Evolutionary conservation across 108 stramenopile species (phyloP).

Genomic region (Schizochytrium sp.): DNA sequence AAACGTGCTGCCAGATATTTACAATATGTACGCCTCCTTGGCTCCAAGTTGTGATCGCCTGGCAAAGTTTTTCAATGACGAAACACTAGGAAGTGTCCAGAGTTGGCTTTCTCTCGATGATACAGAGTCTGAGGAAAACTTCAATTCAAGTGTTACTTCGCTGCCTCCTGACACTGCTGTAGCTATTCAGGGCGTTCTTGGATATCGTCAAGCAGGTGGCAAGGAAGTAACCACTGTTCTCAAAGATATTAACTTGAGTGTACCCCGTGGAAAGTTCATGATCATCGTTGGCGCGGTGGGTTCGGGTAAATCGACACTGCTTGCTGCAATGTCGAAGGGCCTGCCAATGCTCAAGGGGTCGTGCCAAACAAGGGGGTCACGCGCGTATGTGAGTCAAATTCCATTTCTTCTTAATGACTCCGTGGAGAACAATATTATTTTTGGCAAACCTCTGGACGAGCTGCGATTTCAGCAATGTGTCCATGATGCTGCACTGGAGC

Average conservation of each 20-base stretch:
- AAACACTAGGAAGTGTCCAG: not conserved
- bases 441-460: conserved; percentile 72
- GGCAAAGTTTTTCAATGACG: not conserved
- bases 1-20: conserved; percentile 39
- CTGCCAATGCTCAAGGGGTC: not conserved
- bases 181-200: not conserved
- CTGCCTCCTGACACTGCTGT: not conserved
- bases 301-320: not conserved
- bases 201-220: not conserved
- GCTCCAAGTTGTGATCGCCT: conserved; percentile 54
- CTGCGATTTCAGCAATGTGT: conserved; percentile 64
- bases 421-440: conserved; percentile 69
- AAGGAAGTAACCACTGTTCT: not conserved
- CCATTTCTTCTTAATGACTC: conserved; percentile 63
- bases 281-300: not conserved
- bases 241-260: not conserved
- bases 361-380: not conserved
- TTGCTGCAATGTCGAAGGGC: not conserved
- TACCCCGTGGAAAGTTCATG: not conserved
- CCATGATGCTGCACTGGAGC: conserved; percentile 81
- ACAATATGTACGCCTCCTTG: conserved; percentile 53
- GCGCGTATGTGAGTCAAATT: conserved; percentile 29
- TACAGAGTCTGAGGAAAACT: not conserved
- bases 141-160: not conserved
- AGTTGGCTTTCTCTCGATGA: not conserved